These are phyloP conservation scores for Coniochaeta ligniaria DNA, from an alignment of 2,329 filamentous ascomycete genomes.

Conservation along the genomic window DNA sequence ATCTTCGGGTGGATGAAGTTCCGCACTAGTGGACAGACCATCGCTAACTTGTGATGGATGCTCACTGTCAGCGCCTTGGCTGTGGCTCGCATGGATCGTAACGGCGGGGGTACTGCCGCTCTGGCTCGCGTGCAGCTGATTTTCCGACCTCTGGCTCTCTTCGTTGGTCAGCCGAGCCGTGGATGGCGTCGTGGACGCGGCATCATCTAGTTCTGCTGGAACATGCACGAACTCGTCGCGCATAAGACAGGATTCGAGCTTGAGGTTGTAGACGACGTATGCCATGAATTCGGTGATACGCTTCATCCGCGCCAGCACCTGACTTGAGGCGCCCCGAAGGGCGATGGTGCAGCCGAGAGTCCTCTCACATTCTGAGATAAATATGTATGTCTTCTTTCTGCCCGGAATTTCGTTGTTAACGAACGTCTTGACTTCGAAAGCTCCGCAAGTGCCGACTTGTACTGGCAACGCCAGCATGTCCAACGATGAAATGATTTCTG, in stretches of 20 bases:
- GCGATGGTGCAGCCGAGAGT: slow-evolving; percentile 93
- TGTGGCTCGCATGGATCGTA: slow-evolving; percentile 2
- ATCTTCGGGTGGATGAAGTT: slow-evolving; percentile 8
- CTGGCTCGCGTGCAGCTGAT: slow-evolving; percentile 17
- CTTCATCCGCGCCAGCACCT: slow-evolving; percentile 72
- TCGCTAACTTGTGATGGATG: slow-evolving; percentile 15
- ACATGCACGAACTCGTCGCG: slow-evolving; percentile 86
- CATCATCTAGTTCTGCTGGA: slow-evolving; percentile 47
- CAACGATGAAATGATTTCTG: slow-evolving; percentile 86
- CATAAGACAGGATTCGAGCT: slow-evolving; percentile 90
- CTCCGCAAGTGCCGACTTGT: slow-evolving; percentile 71
- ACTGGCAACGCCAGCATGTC: slow-evolving; percentile 81
- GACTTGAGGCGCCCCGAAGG: slow-evolving; percentile 70
- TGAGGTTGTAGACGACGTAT: slow-evolving; percentile 96
- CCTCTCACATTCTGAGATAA: slow-evolving; percentile 81
- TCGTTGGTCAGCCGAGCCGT: slow-evolving; percentile 24
- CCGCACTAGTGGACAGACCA: slow-evolving; percentile 5
- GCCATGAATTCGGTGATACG: slow-evolving; percentile 97
- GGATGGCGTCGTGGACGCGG: slow-evolving; percentile 26
- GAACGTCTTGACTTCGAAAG: slow-evolving; percentile 94
- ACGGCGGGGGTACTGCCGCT: slow-evolving; percentile 9
- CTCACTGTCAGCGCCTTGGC: slow-evolving; percentile 13
- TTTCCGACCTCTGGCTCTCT: slow-evolving; percentile 27
- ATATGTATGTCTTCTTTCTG: slow-evolving; percentile 90
- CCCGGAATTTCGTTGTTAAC: slow-evolving; percentile 68